phyloP scores from a whole-genome alignment of 805 yeast species.

The Candida hispaniensis region DNA sequence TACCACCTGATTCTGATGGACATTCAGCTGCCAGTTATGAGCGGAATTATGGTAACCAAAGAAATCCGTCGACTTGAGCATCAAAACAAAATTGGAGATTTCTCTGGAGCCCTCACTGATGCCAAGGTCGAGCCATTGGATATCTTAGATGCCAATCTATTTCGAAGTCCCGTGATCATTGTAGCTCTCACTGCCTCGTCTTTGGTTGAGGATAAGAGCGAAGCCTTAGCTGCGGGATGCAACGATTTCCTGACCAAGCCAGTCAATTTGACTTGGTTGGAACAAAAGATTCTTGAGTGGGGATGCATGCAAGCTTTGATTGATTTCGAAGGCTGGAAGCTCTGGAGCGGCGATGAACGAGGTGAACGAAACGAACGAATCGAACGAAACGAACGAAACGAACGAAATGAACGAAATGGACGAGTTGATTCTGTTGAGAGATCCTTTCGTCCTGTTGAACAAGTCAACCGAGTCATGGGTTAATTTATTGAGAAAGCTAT shows the following conservation, averaged over 20 bases:
- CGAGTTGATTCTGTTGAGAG: too few relatives aligned
- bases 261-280: slow-evolving; percentile 86
- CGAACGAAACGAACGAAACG: too few relatives aligned
- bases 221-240: slow-evolving; percentile 94
- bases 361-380: too few relatives aligned
- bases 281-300: slow-evolving; percentile 86
- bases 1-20: slow-evolving; percentile 94
- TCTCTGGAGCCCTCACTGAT: slow-evolving; percentile 25
- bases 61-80: slow-evolving; percentile 81
- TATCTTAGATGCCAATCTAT: slow-evolving; percentile 47
- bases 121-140: slow-evolving; percentile 33
- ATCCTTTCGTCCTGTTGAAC: too few relatives aligned
- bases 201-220: slow-evolving; percentile 70
- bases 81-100: slow-evolving; percentile 65
- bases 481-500: too few relatives aligned
- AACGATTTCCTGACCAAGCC: slow-evolving; percentile 95
- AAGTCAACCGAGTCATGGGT: too few relatives aligned
- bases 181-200: slow-evolving; percentile 95
- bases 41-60: slow-evolving; percentile 91
- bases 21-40: slow-evolving; percentile 89
- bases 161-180: slow-evolving; percentile 90
- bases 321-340: slow-evolving; percentile 83
- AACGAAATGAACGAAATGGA: too few relatives aligned
- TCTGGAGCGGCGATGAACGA: slow-evolving; percentile 28
- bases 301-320: slow-evolving; percentile 98